A percentile compares a stretch with the other conserved stretches of the same genome.
phyloP scores from a whole-genome alignment of 345 rosid species.

The Litchi chinensis region DNA sequence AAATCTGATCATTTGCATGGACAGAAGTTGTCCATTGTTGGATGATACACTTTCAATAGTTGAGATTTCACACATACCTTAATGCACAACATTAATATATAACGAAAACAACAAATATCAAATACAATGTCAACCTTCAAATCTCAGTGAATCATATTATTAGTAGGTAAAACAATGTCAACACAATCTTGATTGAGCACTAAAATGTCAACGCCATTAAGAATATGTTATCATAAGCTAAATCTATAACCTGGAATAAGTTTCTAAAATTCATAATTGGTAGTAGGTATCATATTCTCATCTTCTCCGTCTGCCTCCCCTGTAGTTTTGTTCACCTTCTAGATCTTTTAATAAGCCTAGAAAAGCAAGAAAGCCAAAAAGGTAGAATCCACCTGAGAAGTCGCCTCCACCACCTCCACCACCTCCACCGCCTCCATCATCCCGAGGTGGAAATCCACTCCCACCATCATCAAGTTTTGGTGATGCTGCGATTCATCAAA shows the following conservation, averaged over 20 bases:
- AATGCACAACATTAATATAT: too few relatives aligned
- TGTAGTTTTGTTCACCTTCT: slow-evolving; percentile 66
- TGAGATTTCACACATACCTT: too few relatives aligned
- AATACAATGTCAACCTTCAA: too few relatives aligned
- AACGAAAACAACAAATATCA: too few relatives aligned
- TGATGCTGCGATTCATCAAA: slow-evolving; percentile 51
- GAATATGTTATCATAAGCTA: not conserved
- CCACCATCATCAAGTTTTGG: slow-evolving; percentile 84
- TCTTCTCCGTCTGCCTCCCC: slow-evolving; percentile 53
- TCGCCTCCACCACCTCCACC: slow-evolving; percentile 94
- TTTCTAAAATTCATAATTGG: not conserved
- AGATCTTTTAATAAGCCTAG: slow-evolving; percentile 82
- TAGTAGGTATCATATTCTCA: slow-evolving; percentile 17
- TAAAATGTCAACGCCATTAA: not conserved
- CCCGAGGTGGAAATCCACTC: slow-evolving; percentile 75
- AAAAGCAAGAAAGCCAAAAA: slow-evolving; percentile 86
- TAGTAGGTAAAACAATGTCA: not conserved
- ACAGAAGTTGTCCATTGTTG: too few relatives aligned
- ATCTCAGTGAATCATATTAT: not conserved
- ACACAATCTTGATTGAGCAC: not conserved
- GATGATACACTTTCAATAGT: too few relatives aligned
- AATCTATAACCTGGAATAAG: not conserved
- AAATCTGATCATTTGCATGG: too few relatives aligned
- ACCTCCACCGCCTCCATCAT: slow-evolving; percentile 83
- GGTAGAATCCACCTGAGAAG: slow-evolving; percentile 90